Conservation (phyloP, 208 protist species). For the Trypanosoma conorhini region DNA sequence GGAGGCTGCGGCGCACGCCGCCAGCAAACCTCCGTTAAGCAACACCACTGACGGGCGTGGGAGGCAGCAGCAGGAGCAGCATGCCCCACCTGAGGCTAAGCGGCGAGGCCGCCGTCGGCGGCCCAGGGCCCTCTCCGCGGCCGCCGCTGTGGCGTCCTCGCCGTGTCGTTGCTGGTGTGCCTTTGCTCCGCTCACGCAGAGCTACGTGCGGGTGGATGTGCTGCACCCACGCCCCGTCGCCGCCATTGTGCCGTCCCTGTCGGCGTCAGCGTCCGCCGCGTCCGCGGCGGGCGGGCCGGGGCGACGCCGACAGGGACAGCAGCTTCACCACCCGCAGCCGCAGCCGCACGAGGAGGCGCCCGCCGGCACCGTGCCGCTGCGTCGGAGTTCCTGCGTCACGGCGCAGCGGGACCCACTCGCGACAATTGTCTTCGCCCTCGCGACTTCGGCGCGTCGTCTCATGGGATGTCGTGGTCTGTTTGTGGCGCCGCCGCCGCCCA, state of each 20-base stretch:
- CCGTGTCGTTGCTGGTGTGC: constrained; percentile 16
- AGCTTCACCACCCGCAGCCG: not conserved
- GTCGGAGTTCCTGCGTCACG: constrained; percentile 23
- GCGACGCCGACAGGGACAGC: not conserved
- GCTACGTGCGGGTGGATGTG: constrained; percentile 33
- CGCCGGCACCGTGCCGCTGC: constrained; percentile 13
- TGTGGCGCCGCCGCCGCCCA: not conserved
- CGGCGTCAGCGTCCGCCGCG: not conserved
- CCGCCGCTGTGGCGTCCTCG: not conserved
- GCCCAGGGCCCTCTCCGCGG: not conserved
- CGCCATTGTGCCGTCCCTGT: constrained; percentile 12
- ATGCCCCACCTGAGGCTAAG: not conserved
- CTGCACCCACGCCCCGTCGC: constrained; percentile 18
- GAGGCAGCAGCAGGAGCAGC: too few species aligned
- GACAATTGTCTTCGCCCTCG: constrained; percentile 39
- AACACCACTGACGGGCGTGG: not conserved
- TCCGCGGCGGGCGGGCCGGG: not conserved
- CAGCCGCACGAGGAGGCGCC: not conserved
- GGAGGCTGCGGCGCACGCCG: not conserved
- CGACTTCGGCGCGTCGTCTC: constrained; percentile 46
- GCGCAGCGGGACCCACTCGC: constrained; percentile 46
- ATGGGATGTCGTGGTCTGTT: constrained; percentile 32
- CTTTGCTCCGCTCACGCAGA: constrained; percentile 10
- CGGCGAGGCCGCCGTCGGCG: not conserved
- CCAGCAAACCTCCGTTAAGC: not conserved